phyloP scores from a whole-genome alignment of 352 stramenopile species.

The Pythium coloratum region DNA sequence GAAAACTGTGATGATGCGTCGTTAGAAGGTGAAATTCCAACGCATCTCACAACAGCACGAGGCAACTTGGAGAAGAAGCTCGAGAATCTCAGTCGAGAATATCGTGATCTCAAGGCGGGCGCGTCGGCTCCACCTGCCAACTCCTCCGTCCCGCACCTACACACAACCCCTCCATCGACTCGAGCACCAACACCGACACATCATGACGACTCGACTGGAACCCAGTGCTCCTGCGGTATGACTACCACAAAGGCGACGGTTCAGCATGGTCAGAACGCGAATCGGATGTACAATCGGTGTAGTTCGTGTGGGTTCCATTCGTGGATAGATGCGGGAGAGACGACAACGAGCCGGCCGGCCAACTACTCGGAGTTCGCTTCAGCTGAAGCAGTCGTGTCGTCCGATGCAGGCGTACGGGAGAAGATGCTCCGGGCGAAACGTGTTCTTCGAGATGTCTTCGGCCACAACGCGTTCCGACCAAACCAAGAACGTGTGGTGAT shows the following conservation, averaged over 20 bases:
- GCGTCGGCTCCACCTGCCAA: neutral
- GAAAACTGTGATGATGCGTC: slow-evolving; percentile 86
- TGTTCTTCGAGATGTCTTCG: slow-evolving; percentile 91
- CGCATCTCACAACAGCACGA: slow-evolving; percentile 42
- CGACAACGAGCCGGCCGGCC: neutral
- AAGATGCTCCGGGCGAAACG: slow-evolving; percentile 75
- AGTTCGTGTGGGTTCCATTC: slow-evolving; percentile 75
- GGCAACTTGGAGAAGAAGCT: slow-evolving; percentile 58
- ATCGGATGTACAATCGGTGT: slow-evolving; percentile 71
- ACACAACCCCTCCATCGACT: neutral
- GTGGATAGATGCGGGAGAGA: slow-evolving; percentile 48
- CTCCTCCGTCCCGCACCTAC: neutral
- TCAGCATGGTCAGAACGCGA: slow-evolving; percentile 66
- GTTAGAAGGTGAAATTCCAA: slow-evolving; percentile 71
- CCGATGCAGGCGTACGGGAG: slow-evolving; percentile 46
- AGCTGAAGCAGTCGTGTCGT: slow-evolving; percentile 18
- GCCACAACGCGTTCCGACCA: slow-evolving; percentile 93
- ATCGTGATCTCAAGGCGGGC: slow-evolving; percentile 50
- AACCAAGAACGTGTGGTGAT: slow-evolving; percentile 96
- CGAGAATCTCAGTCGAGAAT: slow-evolving; percentile 55
- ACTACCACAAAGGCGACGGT: slow-evolving; percentile 55
- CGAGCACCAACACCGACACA: neutral
- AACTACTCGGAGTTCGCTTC: slow-evolving; percentile 14
- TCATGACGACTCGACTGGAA: neutral
- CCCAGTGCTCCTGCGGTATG: slow-evolving; percentile 64